These are phyloP conservation scores for Colletotrichum nymphaeae DNA, from an alignment of 2,329 filamentous ascomycete species.

Conservation along the genomic window DNA sequence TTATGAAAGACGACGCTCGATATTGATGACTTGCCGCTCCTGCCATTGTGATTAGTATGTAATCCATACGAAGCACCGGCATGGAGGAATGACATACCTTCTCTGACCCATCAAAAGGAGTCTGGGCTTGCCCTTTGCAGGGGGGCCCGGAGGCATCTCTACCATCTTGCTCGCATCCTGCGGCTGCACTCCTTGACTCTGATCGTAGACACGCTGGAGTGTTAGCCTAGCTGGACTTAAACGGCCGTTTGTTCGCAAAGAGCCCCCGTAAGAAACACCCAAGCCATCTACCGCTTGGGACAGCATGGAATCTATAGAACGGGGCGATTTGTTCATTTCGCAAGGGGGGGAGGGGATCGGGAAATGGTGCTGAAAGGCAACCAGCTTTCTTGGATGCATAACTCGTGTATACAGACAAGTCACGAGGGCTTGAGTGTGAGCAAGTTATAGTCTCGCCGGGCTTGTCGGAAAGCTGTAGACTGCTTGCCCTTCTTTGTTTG, in stretches of 20 bases:
- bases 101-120: constrained; percentile 95
- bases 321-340: constrained; percentile 13
- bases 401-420: too few species aligned
- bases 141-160: constrained; percentile 56
- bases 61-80: neutral
- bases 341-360: neutral
- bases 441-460: neutral
- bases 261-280: constrained; percentile 39
- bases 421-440: neutral
- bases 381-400: too few species aligned
- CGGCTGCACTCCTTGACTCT: constrained; percentile 66
- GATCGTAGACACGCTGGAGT: constrained; percentile 71
- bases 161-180: constrained; percentile 58
- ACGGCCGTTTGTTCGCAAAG: constrained; percentile 47
- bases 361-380: neutral
- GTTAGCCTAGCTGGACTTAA: constrained; percentile 71
- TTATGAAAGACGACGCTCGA: constrained; percentile 99
- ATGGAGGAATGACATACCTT: constrained; percentile 68
- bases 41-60: constrained; percentile 49
- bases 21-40: constrained; percentile 98
- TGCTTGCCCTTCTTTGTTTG: constrained; percentile 36
- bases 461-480: neutral
- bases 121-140: constrained; percentile 79
- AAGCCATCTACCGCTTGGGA: constrained; percentile 35
- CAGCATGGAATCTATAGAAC: constrained; percentile 22